Evolutionary conservation across 78 protist species (phyloP), one percentile per base, ranked within the genome.

Genomic region (Bodo saltans): DNA sequence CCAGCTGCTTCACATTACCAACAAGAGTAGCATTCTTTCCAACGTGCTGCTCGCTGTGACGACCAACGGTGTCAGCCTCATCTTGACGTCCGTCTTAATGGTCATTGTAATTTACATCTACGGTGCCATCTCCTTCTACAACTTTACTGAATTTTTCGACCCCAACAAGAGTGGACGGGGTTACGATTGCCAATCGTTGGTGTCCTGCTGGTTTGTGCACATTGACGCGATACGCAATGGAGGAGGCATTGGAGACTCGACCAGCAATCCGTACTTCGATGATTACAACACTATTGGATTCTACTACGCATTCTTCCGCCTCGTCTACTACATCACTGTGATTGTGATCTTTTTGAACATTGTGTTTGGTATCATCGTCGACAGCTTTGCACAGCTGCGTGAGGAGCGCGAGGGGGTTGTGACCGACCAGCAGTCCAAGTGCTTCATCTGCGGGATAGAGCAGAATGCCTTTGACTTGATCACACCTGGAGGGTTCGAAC

Each of bases 371-470:
- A 85, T 89, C 68, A 91, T 91, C 60, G 80, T 91, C 84, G 94
- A 91, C 83, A 89, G 92, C 27, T 91, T 91, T 38, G 92, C 92
- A 3, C 89, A 88, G 73, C 83, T 91, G 69, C 85, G 94, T 4
- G 81, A 85, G 79, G 76, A 83, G 79, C 72, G 88, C 82, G 17
- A 68, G 21, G n/a, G 38, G 35, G 40, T 82, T 33, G 75, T 38
- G 32, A 74, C 71, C 53, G 82, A 40, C 47, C 34, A 33, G 28
- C 26, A 23, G 39, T 1, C 41, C n/a, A 37, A 52, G 47, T 87
- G 87, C 73, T 87, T 87, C 86, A 81, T 87, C 70, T 87, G 84
- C 70, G 90, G 86, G 52, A 38, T 86, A 29, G 89, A 76, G 69
- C 52, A 74, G n/a, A 30, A 32, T 30, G 68, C 2, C 30, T 86